A percentile compares a stretch with the other conserved stretches of the same genome.
Conservation (phyloP, 306 rosid species). For the Inga leiocalycina region DNA sequence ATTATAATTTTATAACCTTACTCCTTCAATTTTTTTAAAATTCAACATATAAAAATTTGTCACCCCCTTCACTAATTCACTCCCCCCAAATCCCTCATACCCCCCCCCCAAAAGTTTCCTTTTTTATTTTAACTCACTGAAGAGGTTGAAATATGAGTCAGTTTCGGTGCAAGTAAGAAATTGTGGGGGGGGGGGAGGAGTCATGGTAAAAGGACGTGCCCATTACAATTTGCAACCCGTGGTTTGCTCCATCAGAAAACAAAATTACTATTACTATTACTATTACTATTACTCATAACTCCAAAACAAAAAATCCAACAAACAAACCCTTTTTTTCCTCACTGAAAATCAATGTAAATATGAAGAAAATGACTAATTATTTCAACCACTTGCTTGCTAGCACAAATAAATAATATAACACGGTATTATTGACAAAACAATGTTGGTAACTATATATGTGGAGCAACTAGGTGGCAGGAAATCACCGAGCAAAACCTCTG, state of each 20-base stretch:
- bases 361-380: not conserved
- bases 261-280: not conserved
- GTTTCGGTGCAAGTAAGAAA: no score
- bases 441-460: not conserved
- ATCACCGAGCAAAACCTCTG: constrained; percentile 11
- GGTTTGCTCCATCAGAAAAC: not conserved
- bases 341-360: not conserved
- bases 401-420: constrained; percentile 11
- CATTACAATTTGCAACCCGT: not conserved
- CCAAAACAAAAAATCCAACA: not conserved
- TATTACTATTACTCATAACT: not conserved
- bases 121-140: no score
- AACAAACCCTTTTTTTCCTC: no score
- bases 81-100: no score
- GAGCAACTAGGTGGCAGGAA: constrained; percentile 3
- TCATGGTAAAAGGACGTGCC: not conserved
- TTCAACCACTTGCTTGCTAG: constrained; percentile 8
- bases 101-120: no score
- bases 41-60: no score
- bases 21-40: no score
- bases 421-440: constrained; percentile 13
- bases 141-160: no score
- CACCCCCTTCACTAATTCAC: no score
- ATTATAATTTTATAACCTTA: no score
- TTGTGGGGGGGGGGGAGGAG: no score